Evolutionary conservation across 2,329 filamentous ascomycete genomes (phyloP), one percentile per base, ranked within the genome.

Genomic region (Fusarium abutilonis): DNA sequence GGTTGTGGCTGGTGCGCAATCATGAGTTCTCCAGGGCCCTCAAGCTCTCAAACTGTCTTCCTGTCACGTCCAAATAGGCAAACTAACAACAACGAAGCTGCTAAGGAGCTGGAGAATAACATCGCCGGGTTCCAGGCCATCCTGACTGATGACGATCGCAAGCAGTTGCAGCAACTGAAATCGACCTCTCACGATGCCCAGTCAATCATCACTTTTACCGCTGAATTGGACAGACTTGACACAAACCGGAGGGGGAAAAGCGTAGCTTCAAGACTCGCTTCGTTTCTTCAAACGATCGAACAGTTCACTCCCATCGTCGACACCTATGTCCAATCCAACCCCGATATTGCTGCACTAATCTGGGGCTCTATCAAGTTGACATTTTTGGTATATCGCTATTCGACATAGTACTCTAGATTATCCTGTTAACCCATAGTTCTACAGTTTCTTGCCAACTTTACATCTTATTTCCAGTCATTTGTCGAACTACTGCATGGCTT

Each of bases 391-490:
- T 6, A 32, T 21, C 4, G 19, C 10, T 19, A 19, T 19, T 19
- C 19, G 19, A 19, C 19, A 9, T 8, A 8, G 23, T 26, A 40
- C 10, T 31, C 29, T 31, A 31, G 10, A 13, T 9, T 5, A 8
- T 26, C n/a, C 14, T 28, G 21, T 21, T 41, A 8, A 41, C 21
- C 14, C 2, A 17, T 9, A 29, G 3, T 2, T 8, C 17, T 2
- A 8, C 8, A 64, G 61, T 4, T 63, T 6, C 63, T 67, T 0
- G 64, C 59, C 11, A 67, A 66, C 23, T 62, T 67, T 9, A 42
- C 63, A 1, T 58, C 63, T 1, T 67, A 67, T 13, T 66, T 67
- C 2, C 34, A 58, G n/a, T 58, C 64, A 1, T 66, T 66, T 23
- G 64, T 66, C 0, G 55, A 66, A 5, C 48, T 63, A 0, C 13